A percentile compares a stretch with the other conserved stretches of the same genome.
These are phyloP conservation scores for Kalanchoe fedtschenkoi DNA, from an alignment of 164 flowering plant species.

Conservation along the genomic window DNA sequence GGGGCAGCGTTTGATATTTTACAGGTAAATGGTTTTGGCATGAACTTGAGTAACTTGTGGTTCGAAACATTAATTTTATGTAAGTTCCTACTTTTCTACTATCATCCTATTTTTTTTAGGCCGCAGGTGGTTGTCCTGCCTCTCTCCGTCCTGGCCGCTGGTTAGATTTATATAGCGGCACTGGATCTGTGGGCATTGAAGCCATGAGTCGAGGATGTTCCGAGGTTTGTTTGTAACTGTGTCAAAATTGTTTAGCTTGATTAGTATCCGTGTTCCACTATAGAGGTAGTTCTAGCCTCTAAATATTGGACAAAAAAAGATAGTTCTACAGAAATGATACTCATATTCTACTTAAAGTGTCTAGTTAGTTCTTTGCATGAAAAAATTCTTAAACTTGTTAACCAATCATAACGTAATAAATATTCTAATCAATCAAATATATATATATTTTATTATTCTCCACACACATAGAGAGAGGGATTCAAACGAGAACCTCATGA, in stretches of 20 bases:
- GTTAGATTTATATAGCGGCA: slow-evolving; percentile 95
- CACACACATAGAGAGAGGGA: too few relatives aligned
- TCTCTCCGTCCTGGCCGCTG: slow-evolving; percentile 88
- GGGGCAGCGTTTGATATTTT: slow-evolving; percentile 84
- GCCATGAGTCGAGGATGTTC: slow-evolving; percentile 97
- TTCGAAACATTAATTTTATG: neutral
- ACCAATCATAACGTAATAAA: too few relatives aligned
- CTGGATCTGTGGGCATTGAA: slow-evolving; percentile 98
- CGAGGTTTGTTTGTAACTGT: slow-evolving; percentile 35
- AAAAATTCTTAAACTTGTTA: too few relatives aligned
- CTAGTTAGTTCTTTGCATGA: too few relatives aligned
- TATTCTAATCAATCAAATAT: too few relatives aligned
- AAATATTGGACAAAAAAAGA: too few relatives aligned
- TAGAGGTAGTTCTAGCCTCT: too few relatives aligned
- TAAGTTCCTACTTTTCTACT: neutral
- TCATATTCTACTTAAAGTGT: too few relatives aligned
- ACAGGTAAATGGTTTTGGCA: slow-evolving; percentile 38
- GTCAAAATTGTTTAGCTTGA: neutral
- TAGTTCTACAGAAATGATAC: too few relatives aligned
- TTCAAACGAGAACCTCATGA: too few relatives aligned
- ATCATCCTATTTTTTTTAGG: slow-evolving; percentile 28
- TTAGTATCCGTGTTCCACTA: too few relatives aligned
- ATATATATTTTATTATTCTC: too few relatives aligned
- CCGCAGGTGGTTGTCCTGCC: slow-evolving; percentile 84
- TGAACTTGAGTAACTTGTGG: neutral